Base-by-base conservation (phyloP, 352 stramenopile genomes). In the Detonula confervacea region DNA sequence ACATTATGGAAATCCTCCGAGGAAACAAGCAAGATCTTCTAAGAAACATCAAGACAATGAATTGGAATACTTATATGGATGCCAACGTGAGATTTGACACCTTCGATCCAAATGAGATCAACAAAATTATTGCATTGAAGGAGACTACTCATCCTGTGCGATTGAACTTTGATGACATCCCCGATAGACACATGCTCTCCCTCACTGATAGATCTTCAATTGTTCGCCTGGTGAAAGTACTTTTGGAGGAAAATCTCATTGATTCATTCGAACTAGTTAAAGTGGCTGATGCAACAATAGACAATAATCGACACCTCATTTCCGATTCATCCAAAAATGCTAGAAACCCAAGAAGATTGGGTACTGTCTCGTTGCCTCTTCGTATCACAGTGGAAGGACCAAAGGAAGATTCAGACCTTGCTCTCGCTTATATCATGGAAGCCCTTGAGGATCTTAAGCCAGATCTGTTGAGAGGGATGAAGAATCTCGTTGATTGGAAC, bases 401-500 rank as follows among this genome's bases (percentile, higher is more conserved):
- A 24, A 16, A 0, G 37, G 24, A 68, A 24, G 22, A 56, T 2
- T 68, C 60, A 2, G 60, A 68, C 60, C 27, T 57, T 20, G 39
- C 60, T 12, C 14, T 68, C 0, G 56, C 60, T 6, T 68, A 42
- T 24, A 42, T 68, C 0, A 68, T 68, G 37, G 37, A 57, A 9
- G 11, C 12, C 24, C 20, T 68, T 2, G 25, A 42, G 42, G 55
- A 46, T 44, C 27, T 14, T 22, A 24, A 46, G 1, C 11, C 16
- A n/a, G 55, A 63, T 4, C 55, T 63, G 8, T 27, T 27, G n/a
- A 44, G n/a, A 6, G 6, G 27, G 25, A 12, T 63, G 5, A 20
- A 27, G 11, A 49, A 27, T 12, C 1, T 33, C 1, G n/a, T n/a
- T n/a, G 30, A 37, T 37, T 37, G 30, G 30, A 8, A 37, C 30